A percentile compares a stretch with the other conserved stretches of the same genome.
Evolutionary conservation across 2,329 filamentous ascomycete genomes (phyloP).

Genomic region (Didymellaceae sp.): DNA sequence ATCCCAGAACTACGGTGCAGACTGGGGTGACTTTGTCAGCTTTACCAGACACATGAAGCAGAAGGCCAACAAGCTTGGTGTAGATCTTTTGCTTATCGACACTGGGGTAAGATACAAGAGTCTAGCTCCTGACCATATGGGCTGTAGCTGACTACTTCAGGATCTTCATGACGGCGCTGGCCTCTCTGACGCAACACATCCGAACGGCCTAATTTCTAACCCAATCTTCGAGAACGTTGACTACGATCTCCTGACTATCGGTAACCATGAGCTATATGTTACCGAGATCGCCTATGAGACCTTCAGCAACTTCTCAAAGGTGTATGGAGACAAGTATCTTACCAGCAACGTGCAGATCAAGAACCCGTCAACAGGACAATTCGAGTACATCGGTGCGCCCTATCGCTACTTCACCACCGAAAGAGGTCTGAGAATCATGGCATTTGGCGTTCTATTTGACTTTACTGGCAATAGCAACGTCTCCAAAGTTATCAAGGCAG

Average conservation of each 20-base stretch:
- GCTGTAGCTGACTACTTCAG: constrained; percentile 30
- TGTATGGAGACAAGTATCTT: constrained; percentile 62
- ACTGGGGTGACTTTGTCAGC: constrained; percentile 70
- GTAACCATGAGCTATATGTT: constrained; percentile 72
- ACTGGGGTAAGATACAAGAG: constrained; percentile 56
- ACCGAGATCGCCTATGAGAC: constrained; percentile 68
- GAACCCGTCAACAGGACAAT: constrained; percentile 52
- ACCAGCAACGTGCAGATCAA: constrained; percentile 61
- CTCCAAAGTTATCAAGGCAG: constrained; percentile 65
- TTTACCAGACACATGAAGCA: constrained; percentile 67
- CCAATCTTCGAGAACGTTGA: constrained; percentile 60
- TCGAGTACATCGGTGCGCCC: constrained; percentile 55
- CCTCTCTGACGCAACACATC: constrained; percentile 64
- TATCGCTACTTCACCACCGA: constrained; percentile 60
- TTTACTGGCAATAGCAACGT: constrained; percentile 66
- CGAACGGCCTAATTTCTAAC: constrained; percentile 63
- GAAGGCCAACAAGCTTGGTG: constrained; percentile 62
- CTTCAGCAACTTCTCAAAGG: constrained; percentile 64
- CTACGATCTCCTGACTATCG: constrained; percentile 62
- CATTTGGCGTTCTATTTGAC: constrained; percentile 59
- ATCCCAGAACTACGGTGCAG: constrained; percentile 65
- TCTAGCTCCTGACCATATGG: neutral
- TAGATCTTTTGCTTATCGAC: constrained; percentile 67
- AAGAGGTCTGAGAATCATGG: constrained; percentile 55
- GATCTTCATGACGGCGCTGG: constrained; percentile 72